phyloP scores from a whole-genome alignment of 352 stramenopile species.

The Phytophthora hibernalis region DNA sequence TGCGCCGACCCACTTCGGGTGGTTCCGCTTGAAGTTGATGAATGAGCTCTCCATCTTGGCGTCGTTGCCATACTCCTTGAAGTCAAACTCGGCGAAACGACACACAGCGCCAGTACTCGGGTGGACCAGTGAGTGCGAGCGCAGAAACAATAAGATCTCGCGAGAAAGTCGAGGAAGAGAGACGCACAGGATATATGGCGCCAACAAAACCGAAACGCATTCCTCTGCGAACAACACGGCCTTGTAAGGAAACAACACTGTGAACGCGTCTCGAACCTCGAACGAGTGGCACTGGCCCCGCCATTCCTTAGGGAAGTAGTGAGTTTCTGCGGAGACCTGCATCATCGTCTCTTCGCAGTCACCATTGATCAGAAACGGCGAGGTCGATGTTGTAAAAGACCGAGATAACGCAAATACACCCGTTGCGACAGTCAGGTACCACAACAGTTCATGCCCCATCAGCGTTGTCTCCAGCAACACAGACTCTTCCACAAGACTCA shows the following conservation, averaged over 20 bases:
- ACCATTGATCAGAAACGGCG: slow-evolving; percentile 77
- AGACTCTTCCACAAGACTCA: slow-evolving; percentile 95
- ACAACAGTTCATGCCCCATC: slow-evolving; percentile 94
- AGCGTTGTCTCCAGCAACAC: slow-evolving; percentile 96
- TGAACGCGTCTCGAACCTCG: slow-evolving; percentile 89
- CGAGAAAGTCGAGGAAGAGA: slow-evolving; percentile 92
- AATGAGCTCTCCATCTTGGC: slow-evolving; percentile 98
- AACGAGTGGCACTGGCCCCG: slow-evolving; percentile 84
- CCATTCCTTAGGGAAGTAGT: slow-evolving; percentile 97
- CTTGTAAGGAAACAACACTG: slow-evolving; percentile 95
- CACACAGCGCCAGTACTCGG: slow-evolving; percentile 95
- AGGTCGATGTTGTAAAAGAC: slow-evolving; percentile 75
- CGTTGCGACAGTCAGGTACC: slow-evolving; percentile 95
- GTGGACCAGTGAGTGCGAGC: slow-evolving; percentile 92
- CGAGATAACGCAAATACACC: slow-evolving; percentile 83
- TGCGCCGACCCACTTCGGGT: slow-evolving; percentile 85
- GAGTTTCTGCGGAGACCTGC: slow-evolving; percentile 92
- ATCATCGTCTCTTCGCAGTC: slow-evolving; percentile 88
- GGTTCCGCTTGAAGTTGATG: slow-evolving; percentile 96
- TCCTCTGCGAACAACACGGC: slow-evolving; percentile 94
- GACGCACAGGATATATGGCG: slow-evolving; percentile 96
- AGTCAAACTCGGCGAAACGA: slow-evolving; percentile 96
- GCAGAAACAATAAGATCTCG: slow-evolving; percentile 95
- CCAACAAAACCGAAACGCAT: slow-evolving; percentile 93
- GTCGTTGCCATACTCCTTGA: slow-evolving; percentile 94